phyloP scores from a whole-genome alignment of 176 grass and related monocot species.

The Cymbopogon citratus region DNA sequence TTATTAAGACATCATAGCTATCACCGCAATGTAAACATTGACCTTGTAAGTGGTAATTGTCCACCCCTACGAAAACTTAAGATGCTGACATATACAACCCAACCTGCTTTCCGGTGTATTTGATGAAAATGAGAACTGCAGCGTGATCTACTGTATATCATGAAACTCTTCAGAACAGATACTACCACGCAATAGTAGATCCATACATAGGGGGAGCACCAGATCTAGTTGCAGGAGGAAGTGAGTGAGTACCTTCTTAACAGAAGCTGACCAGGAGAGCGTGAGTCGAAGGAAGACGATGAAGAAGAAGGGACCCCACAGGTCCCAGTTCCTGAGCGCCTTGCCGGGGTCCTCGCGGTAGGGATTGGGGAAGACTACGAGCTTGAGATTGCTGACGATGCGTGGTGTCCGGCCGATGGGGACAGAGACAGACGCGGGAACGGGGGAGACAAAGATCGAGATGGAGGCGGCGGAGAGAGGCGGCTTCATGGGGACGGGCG shows the following conservation, averaged over 20 bases:
- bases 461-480: constrained; percentile 44
- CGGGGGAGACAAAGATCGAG: constrained; percentile 45
- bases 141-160: not conserved
- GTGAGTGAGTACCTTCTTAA: constrained; percentile 63
- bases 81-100: not conserved
- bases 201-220: not conserved
- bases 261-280: constrained; percentile 93
- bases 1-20: not conserved
- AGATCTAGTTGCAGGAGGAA: constrained; percentile 7
- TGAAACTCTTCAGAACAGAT: not conserved
- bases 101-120: not conserved
- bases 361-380: constrained; percentile 98
- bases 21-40: not conserved
- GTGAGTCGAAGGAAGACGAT: constrained; percentile 95
- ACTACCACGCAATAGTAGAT: constrained; percentile 3
- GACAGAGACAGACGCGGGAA: constrained; percentile 30
- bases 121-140: not conserved
- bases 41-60: not conserved
- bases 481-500: constrained; percentile 26
- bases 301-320: constrained; percentile 98
- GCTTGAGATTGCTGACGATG: constrained; percentile 97
- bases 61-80: not conserved
- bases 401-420: constrained; percentile 40
- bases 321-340: constrained; percentile 98
- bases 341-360: constrained; percentile 91